Evolutionary conservation across 495 filamentous ascomycete species (phyloP).

Genomic region (Neurospora sublineolata): DNA sequence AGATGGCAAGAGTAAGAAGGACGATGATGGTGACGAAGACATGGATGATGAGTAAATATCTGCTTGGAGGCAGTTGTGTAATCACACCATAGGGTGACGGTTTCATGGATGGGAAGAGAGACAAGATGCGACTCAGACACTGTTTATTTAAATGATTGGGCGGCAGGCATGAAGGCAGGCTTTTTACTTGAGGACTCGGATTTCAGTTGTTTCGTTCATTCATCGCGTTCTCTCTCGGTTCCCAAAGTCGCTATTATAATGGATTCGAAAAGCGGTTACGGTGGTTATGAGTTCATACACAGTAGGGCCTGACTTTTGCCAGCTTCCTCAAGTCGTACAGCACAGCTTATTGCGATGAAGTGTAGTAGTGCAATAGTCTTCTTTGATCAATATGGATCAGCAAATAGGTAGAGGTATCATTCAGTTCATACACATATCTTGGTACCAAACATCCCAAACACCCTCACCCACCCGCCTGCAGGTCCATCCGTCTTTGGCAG

Average conservation of each 20-base stretch:
- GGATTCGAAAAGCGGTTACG: background rate
- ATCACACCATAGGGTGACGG: background rate
- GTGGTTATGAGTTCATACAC: background rate
- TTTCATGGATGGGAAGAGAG: background rate
- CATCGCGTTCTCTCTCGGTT: background rate
- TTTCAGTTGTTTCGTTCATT: background rate
- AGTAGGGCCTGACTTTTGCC: background rate
- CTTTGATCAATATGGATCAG: background rate
- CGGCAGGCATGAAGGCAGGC: background rate
- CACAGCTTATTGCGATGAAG: background rate
- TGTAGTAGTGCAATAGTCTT: background rate
- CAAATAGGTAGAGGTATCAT: background rate
- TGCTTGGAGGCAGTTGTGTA: constrained; percentile 43
- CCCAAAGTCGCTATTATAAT: background rate
- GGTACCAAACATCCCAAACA: constrained; percentile 45
- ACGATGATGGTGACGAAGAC: constrained; percentile 12
- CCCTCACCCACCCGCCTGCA: constrained; percentile 33
- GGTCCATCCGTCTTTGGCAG: constrained; percentile 16
- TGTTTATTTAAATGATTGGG: background rate
- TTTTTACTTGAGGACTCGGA: background rate
- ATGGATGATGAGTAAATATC: constrained; percentile 50
- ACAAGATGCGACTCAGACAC: background rate
- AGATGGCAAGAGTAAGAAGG: constrained; percentile 1
- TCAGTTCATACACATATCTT: constrained; percentile 25
- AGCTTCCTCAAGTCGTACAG: background rate